Evolutionary conservation across 73 alveolate species (phyloP), one percentile per base, ranked within the genome.

Genomic region (Symbiodinium natans): DNA sequence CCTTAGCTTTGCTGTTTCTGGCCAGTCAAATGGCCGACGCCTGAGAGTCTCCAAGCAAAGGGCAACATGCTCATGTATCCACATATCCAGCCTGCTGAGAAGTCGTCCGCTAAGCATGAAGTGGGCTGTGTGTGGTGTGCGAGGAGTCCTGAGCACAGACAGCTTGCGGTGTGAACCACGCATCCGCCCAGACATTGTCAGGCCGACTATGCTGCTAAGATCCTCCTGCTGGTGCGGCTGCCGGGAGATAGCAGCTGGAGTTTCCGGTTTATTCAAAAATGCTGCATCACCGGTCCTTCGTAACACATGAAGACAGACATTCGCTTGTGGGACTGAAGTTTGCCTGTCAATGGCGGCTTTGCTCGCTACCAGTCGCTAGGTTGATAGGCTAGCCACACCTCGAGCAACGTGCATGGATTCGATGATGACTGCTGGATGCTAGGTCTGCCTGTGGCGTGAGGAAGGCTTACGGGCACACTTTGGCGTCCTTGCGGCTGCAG

Each of bases 381-480:
- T n/a, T n/a, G n/a, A n/a, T n/a, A n/a, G n/a, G n/a, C n/a, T n/a
- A n/a, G n/a, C n/a, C n/a, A n/a, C n/a, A n/a, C n/a, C n/a, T n/a
- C n/a, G n/a, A n/a, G n/a, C n/a, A n/a, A n/a, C n/a, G n/a, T n/a
- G n/a, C n/a, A n/a, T n/a, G n/a, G n/a, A n/a, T 71, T 33, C 19
- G 83, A 21, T 71, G 36, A 19, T 10, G n/a, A 2, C 33, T 6
- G 54, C 29, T 36, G 9, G n/a, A 21, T 27, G 87, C 54, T 46
- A 87, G 95, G 95, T 89, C 39, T 63, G 95, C 36, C 77, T 89
- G 38, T 89, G 95, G 95, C 95, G 86, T 38, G 95, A 63, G 74
- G 87, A 63, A 25, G 80, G 73, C 46, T 68, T 89, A 39, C 59
- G 77, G 39, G 86, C 41, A n/a, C 95, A 89, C 46, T 68, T 89